These are phyloP conservation scores for Neocatenulostroma microsporum DNA, from an alignment of 2,329 filamentous ascomycete species.

Conservation along the genomic window DNA sequence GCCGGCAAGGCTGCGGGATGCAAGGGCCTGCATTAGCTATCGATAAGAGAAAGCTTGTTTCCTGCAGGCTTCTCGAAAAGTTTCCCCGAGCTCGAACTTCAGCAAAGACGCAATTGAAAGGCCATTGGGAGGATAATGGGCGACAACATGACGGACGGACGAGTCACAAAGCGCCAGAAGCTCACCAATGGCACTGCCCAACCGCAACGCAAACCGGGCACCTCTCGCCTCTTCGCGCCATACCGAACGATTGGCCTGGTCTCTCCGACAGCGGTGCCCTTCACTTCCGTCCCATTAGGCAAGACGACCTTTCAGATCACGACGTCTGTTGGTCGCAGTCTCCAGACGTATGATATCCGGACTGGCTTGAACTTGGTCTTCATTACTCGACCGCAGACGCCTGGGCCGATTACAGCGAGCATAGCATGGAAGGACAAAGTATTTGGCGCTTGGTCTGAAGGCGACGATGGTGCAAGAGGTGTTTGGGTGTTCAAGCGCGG, in stretches of 20 bases:
- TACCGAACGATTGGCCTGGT: constrained; percentile 93
- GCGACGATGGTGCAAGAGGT: constrained; percentile 52
- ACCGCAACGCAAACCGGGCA: constrained; percentile 16
- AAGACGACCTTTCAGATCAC: constrained; percentile 97
- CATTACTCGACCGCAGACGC: constrained; percentile 83
- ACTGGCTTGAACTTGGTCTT: constrained; percentile 88
- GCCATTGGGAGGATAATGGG: no score
- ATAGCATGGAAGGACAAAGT: constrained; percentile 79
- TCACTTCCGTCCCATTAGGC: constrained; percentile 78
- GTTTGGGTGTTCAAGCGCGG: constrained; percentile 91
- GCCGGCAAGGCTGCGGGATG: no score
- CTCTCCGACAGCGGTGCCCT: constrained; percentile 82
- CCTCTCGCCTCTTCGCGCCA: constrained; percentile 82
- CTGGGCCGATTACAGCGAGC: constrained; percentile 75
- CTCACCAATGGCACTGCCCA: constrained; percentile 29
- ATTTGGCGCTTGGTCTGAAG: constrained; percentile 68
- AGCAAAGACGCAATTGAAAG: no score
- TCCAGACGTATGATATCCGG: constrained; percentile 94
- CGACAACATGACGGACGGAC: constrained; percentile 13
- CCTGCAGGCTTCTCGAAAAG: no score
- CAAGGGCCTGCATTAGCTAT: no score
- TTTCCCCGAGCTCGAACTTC: no score
- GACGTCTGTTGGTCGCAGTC: constrained; percentile 78
- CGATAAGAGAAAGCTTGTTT: no score
- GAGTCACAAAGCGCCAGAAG: constrained; percentile 63